Base-by-base conservation (phyloP, 305 asterid species). In the Caryopteris hybrid region DNA sequence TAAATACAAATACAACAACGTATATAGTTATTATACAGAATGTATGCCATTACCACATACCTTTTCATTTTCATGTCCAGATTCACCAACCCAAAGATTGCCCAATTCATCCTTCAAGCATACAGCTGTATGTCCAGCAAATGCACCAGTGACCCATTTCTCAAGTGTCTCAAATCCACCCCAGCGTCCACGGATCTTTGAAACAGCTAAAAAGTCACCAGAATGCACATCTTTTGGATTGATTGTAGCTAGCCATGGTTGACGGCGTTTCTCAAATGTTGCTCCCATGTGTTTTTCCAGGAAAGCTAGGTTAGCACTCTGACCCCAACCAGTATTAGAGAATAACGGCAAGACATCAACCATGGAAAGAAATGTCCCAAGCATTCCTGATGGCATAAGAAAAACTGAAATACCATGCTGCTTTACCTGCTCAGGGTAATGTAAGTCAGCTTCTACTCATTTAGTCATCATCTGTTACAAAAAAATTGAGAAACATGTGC, bases 311-410 rank as follows among this genome's bases (percentile, higher is more conserved):
- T 95, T 95, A 46, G 98, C 90, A 84, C 84, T 88, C 87, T 95
- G 95, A 11, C 99, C 99, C 98, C 98, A 95, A 48, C 71, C 96
- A 13, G 97, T 91, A 79, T 95, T 89, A 42, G 99, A 88, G 78
- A 95, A 95, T 54, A 95, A 80, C 10, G 99, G 99, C 83, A 95
- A 80, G 53, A 95, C 95, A 76, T 95, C 99, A 47, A 95, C 88
- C 85, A 95, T 52, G 66, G 99, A 91, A 68, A 91, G 88, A 75
- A 94, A 76, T n/a, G 99, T 95, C 64, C 99, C 99, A 20, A 95
- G 91, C 99, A 95, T 95, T 77, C 99, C 99, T 8, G 99, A 95
- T 16, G 97, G 99, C 99, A 95, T 91, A 75, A 94, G 98, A 78
- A 95, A 95, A 56, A 95, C 96, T 0, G 99, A 91, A 77, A 95